Percentiles rank a stretch among this genome's conserved stretches.
Evolutionary conservation across 2,329 filamentous ascomycete genomes (phyloP).

Genomic region (Sporothrix phasma): DNA sequence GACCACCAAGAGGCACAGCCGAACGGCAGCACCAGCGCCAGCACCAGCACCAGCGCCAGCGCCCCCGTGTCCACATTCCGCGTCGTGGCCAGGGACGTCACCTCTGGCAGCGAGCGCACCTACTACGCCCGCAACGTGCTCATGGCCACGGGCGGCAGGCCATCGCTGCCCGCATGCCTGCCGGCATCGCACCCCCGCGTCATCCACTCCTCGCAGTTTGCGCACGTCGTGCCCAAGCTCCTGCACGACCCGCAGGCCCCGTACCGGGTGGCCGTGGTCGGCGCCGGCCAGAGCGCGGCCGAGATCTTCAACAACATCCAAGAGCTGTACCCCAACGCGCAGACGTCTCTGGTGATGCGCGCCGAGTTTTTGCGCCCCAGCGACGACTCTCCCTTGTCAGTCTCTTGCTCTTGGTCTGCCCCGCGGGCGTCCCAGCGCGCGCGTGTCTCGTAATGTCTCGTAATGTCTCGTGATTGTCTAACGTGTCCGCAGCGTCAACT

Average conservation of each 20-base stretch:
- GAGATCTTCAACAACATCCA: slow-evolving; percentile 92
- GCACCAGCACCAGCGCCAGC: too few species aligned
- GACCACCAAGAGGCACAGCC: slow-evolving; percentile 19
- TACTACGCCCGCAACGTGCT: slow-evolving; percentile 56
- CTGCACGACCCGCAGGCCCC: slow-evolving; percentile 44
- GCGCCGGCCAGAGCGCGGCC: slow-evolving; percentile 83
- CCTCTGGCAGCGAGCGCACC: slow-evolving; percentile 43
- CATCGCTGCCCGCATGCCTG: slow-evolving; percentile 60
- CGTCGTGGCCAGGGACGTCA: slow-evolving; percentile 53
- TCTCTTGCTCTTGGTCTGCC: slow-evolving; percentile 18
- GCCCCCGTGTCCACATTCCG: slow-evolving; percentile 52
- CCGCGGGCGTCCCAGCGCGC: too few species aligned
- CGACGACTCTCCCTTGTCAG: slow-evolving; percentile 92
- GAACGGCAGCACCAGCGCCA: too few species aligned
- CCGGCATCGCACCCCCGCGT: slow-evolving; percentile 62
- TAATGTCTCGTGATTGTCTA: too few species aligned
- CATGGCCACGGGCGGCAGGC: slow-evolving; percentile 48
- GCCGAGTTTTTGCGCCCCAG: slow-evolving; percentile 77
- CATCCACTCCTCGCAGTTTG: slow-evolving; percentile 83
- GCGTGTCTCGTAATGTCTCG: too few species aligned
- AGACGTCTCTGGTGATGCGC: slow-evolving; percentile 70
- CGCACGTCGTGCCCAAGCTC: slow-evolving; percentile 50
- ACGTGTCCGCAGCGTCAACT: slow-evolving; percentile 61
- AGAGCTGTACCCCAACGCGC: slow-evolving; percentile 68
- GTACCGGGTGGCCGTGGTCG: slow-evolving; percentile 74